phyloP scores from a whole-genome alignment of 2,329 filamentous ascomycete genomes.

The Herpomyces periplanetae region DNA sequence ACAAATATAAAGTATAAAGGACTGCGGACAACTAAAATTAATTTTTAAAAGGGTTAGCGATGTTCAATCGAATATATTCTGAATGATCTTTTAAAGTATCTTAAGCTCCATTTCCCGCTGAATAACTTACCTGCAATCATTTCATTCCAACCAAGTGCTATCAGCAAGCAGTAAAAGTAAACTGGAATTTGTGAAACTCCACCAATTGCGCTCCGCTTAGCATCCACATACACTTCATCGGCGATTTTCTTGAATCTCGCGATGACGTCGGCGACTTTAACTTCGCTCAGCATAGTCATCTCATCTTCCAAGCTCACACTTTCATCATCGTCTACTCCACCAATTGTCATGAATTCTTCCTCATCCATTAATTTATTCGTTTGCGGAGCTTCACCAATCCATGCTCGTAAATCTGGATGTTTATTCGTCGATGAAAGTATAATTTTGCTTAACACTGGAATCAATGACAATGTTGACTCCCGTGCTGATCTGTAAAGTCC shows the following conservation, averaged over 20 bases:
- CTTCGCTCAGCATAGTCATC: slow-evolving; percentile 67
- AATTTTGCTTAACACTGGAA: slow-evolving; percentile 59
- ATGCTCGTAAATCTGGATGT: slow-evolving; percentile 41
- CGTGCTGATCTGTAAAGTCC: slow-evolving; percentile 66
- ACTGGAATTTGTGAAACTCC: slow-evolving; percentile 71
- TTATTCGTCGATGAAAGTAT: slow-evolving; percentile 29
- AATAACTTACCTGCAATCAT: slow-evolving; percentile 40
- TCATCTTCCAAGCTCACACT: slow-evolving; percentile 83
- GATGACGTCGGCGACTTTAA: slow-evolving; percentile 59
- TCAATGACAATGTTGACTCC: slow-evolving; percentile 60
- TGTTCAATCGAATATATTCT: slow-evolving; percentile 3
- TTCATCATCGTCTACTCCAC: slow-evolving; percentile 71
- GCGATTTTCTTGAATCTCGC: slow-evolving; percentile 94
- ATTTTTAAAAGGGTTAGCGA: slow-evolving; percentile 2
- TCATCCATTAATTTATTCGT: slow-evolving; percentile 46
- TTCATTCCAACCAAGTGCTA: slow-evolving; percentile 94
- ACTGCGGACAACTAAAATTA: slow-evolving; percentile 37
- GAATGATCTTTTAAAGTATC: slow-evolving; percentile 1
- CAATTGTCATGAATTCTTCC: slow-evolving; percentile 55
- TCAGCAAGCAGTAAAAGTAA: slow-evolving; percentile 63
- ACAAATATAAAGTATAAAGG: slow-evolving; percentile 69
- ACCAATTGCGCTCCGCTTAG: slow-evolving; percentile 79
- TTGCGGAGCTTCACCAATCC: slow-evolving; percentile 37
- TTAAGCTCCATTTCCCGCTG: background rate
- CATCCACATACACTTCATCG: slow-evolving; percentile 87